phyloP scores from a whole-genome alignment of 2,329 filamentous ascomycete genomes.

The Cladophialophora carrionii region DNA sequence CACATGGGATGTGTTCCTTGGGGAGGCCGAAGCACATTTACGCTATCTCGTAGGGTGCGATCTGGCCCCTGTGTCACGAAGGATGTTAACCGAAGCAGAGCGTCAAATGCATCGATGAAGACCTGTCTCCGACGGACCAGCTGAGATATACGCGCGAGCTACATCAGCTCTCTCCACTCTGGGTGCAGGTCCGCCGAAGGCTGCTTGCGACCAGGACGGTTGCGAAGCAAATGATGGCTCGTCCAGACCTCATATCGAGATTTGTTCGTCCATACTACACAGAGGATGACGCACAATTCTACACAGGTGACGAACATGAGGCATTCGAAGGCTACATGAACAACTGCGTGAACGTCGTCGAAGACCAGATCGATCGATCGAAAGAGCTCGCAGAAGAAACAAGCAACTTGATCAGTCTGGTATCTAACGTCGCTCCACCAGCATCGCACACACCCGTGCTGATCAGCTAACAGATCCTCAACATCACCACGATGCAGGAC shows the following conservation, averaged over 20 bases:
- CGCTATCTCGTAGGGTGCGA: neutral
- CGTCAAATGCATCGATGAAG: neutral
- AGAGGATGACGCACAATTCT: no score
- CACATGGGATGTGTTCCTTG: neutral
- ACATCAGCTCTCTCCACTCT: neutral
- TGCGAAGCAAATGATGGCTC: neutral
- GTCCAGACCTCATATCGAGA: neutral
- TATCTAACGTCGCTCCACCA: neutral
- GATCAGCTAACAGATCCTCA: neutral
- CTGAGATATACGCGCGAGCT: slow-evolving; percentile 7
- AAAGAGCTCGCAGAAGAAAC: neutral
- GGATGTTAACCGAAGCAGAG: neutral
- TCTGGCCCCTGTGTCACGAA: neutral
- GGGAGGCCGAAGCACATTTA: neutral
- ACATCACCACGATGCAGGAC: slow-evolving; percentile 5
- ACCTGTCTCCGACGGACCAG: neutral
- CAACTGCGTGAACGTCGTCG: neutral
- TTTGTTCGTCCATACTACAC: neutral
- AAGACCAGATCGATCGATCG: slow-evolving; percentile 1
- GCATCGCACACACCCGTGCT: neutral
- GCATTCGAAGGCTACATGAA: neutral
- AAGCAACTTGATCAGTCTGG: slow-evolving; percentile 3
- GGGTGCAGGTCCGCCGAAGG: slow-evolving; percentile 2
- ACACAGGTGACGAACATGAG: neutral
- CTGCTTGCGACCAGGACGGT: neutral